Evolutionary conservation across 192 early-diverging fungal genomes (phyloP), one percentile per base, ranked within the genome.

Genomic region (Pilaira anomala): DNA sequence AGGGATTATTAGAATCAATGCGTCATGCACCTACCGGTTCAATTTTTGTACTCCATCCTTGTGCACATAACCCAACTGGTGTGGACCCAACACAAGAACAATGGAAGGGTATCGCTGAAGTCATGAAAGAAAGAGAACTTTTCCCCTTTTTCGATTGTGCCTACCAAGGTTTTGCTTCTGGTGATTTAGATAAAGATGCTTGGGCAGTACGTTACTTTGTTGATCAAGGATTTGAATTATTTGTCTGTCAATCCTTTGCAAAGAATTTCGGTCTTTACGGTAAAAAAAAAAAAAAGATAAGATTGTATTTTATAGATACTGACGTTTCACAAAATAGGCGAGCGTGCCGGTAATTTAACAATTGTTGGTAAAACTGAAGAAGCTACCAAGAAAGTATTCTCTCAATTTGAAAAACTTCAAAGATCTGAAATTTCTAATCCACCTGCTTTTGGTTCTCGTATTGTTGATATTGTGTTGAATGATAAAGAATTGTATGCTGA

Each of bases 251-350:
- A 78, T 94, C 92, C 18, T 99, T 91, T 79, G 87, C 93, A 76
- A 99, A 99, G 82, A 99, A 99, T 85, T 91, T 99, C 86, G 97
- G 97, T 14, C 81, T 99, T 39, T 99, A 99, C 76, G 84, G 85
- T 83, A 25, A 3, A 54, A 16, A 29, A 22, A 52, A 56, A 46
- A 28, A 55, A 36, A n/a, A 22, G 9, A 22, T 7, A 40, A 51
- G 22, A n/a, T n/a, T n/a, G n/a, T n/a, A n/a, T n/a, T n/a, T n/a
- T n/a, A 48, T 16, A 18, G 4, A 51, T 25, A 26, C 18, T 12
- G 18, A 36, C 5, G 28, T 36, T 36, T 9, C 33, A 36, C 33
- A 36, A 36, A 71, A 30, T 59, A 82, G 90, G 88, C 67, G 91
- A 98, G 76, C 88, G 96, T 64, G 85, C 84, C 50, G 96, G 96